A percentile compares a stretch with the other conserved stretches of the same genome.
Evolutionary conservation across 768 basidiomycete genomes (phyloP).

Genomic region (Pisolithus sp.): DNA sequence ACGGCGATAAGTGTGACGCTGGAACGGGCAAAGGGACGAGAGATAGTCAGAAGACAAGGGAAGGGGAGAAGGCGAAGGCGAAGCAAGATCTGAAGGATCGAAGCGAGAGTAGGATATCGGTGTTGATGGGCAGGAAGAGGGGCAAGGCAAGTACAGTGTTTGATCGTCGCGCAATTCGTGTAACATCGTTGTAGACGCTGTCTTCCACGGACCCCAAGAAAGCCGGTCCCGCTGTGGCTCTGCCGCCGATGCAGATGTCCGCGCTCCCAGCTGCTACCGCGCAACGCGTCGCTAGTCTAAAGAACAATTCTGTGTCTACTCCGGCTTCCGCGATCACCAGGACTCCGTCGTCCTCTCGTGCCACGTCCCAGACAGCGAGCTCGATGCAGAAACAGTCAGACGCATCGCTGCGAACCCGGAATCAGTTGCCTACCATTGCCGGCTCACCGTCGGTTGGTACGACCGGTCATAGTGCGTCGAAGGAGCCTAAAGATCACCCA

Average conservation of each 20-base stretch:
- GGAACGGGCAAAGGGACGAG: constrained; percentile 44
- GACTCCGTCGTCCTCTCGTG: constrained; percentile 48
- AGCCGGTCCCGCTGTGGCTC: constrained; percentile 54
- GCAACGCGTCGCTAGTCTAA: constrained; percentile 79
- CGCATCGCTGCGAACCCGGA: constrained; percentile 66
- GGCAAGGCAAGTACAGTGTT: constrained; percentile 64
- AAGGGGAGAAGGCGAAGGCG: constrained; percentile 42
- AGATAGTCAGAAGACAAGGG: constrained; percentile 42
- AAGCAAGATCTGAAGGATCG: constrained; percentile 80
- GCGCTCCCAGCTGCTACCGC: constrained; percentile 78
- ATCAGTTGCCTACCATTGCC: constrained; percentile 83
- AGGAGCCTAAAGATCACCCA: constrained; percentile 52
- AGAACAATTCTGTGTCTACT: constrained; percentile 43
- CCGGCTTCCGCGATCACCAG: constrained; percentile 36
- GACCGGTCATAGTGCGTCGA: constrained; percentile 42
- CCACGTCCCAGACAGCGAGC: constrained; percentile 77
- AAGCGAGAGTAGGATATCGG: constrained; percentile 85
- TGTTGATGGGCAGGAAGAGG: constrained; percentile 80
- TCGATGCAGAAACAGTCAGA: constrained; percentile 88
- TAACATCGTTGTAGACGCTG: constrained; percentile 49
- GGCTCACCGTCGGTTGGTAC: constrained; percentile 87
- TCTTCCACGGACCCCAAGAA: constrained; percentile 81
- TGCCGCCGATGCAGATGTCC: constrained; percentile 89
- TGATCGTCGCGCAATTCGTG: constrained; percentile 8
- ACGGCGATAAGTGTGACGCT: constrained; percentile 44